phyloP scores from a whole-genome alignment of 805 yeast species.

The Candida silvatica region DNA sequence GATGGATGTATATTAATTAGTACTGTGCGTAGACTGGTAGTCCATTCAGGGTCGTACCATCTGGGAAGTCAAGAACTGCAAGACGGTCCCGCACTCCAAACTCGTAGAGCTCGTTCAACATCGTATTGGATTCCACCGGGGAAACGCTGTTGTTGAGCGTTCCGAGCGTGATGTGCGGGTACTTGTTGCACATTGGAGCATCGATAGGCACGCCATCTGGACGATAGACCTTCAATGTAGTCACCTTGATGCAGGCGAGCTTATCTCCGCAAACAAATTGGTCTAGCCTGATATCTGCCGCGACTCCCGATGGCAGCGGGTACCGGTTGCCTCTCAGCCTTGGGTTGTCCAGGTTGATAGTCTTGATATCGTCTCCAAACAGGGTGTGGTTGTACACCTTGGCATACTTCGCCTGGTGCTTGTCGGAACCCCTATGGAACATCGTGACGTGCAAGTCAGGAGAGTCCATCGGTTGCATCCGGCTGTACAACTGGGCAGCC shows the following conservation, averaged over 20 bases:
- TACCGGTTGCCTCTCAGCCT: constrained; percentile 4
- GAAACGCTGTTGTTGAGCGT: constrained; percentile 33
- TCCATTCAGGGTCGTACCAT: constrained; percentile 5
- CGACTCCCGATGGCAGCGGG: constrained; percentile 11
- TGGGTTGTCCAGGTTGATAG: constrained; percentile 2
- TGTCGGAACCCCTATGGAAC: constrained; percentile 32
- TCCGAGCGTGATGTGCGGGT: constrained; percentile 72
- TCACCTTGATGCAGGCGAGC: constrained; percentile 48
- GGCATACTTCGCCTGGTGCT: constrained; percentile 6
- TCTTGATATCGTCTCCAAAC: constrained; percentile 7
- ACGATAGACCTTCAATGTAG: constrained; percentile 14
- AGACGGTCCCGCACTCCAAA: constrained; percentile 8
- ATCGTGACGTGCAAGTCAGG: constrained; percentile 59
- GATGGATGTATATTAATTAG: constrained; percentile 1
- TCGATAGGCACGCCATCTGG: constrained; percentile 1
- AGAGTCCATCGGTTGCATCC: constrained; percentile 20
- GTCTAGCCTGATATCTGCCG: constrained; percentile 32
- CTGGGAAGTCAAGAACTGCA: constrained; percentile 8
- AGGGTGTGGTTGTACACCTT: constrained; percentile 8
- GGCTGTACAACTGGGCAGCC: neutral
- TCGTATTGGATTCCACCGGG: constrained; percentile 45
- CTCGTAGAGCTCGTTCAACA: constrained; percentile 19
- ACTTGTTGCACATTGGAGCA: constrained; percentile 29
- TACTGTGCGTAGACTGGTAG: constrained; percentile 17
- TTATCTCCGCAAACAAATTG: constrained; percentile 41